Evolutionary conservation across 306 rosid species (phyloP).

Genomic region (Erythrophleum fordii): DNA sequence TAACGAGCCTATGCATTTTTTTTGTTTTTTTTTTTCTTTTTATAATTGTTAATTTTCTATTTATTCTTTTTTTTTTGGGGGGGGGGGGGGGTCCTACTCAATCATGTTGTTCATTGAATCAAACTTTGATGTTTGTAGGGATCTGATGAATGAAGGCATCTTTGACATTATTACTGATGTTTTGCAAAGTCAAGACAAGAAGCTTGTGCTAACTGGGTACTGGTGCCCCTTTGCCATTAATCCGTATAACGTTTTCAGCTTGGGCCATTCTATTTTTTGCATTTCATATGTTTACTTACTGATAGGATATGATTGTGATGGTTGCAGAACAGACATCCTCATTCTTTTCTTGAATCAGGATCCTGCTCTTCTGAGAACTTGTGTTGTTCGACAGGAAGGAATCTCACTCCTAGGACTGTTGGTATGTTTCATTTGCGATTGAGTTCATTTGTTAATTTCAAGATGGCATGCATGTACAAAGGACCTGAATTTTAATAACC

Average conservation of each 20-base stretch:
- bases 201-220: conserved; percentile 90
- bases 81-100: conserved; percentile 1
- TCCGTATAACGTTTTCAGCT: conserved; percentile 26
- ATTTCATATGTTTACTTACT: conserved; percentile 37
- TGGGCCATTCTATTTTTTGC: conserved; percentile 21
- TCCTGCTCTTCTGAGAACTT: conserved; percentile 83
- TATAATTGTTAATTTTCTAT: not conserved
- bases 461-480: conserved; percentile 2
- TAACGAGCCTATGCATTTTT: not conserved
- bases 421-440: conserved; percentile 53
- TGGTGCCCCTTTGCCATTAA: conserved; percentile 29
- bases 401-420: conserved; percentile 74
- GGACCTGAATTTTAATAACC: conserved; percentile 8
- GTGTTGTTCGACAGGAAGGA: conserved; percentile 90
- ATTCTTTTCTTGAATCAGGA: conserved; percentile 94
- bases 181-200: conserved; percentile 85
- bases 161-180: conserved; percentile 79
- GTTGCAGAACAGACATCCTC: conserved; percentile 98
- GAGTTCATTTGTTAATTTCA: conserved; percentile 7
- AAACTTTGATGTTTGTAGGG: conserved; percentile 60
- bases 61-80: not conserved
- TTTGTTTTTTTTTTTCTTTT: not conserved
- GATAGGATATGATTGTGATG: conserved; percentile 55
- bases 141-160: conserved; percentile 88
- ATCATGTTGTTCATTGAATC: conserved; percentile 17